A percentile compares a stretch with the other conserved stretches of the same genome.
These are phyloP conservation scores for Cornus controversa DNA, from an alignment of 148 eudicot genomes.

Conservation along the genomic window DNA sequence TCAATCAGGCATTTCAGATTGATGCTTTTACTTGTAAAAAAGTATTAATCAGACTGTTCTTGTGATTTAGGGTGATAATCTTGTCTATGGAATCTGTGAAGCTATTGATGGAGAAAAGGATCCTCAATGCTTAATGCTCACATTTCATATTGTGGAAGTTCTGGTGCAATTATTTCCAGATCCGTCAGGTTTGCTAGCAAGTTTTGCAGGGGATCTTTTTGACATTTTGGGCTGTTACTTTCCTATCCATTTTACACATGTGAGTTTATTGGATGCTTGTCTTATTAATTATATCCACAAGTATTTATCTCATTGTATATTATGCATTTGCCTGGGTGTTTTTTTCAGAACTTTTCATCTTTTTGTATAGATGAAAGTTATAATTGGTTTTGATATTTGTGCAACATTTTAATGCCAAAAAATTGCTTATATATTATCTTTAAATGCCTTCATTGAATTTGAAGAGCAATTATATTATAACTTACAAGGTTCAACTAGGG, in stretches of 20 bases:
- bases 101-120: slow-evolving; percentile 90
- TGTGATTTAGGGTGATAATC: slow-evolving; percentile 59
- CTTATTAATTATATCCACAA: not conserved
- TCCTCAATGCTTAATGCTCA: slow-evolving; percentile 77
- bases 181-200: slow-evolving; percentile 63
- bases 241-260: slow-evolving; percentile 94
- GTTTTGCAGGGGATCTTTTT: slow-evolving; percentile 73
- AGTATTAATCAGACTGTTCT: not conserved
- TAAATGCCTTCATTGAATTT: not conserved
- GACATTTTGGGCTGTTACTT: slow-evolving; percentile 79
- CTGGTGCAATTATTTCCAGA: slow-evolving; percentile 57
- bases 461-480: not conserved
- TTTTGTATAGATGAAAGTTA: not conserved
- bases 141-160: slow-evolving; percentile 66
- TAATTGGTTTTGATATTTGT: not conserved
- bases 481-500: slow-evolving; percentile 1
- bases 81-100: slow-evolving; percentile 76
- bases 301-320: slow-evolving; percentile 2
- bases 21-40: not conserved
- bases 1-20: not conserved
- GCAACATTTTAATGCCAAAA: not conserved
- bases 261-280: slow-evolving; percentile 35
- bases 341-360: not conserved
- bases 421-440: not conserved
- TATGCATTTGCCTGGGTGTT: not conserved